Evolutionary conservation across 225 moss, liverwort and hornwort genomes (phyloP).

Genomic region (Rhytidiadelphus loreus): DNA sequence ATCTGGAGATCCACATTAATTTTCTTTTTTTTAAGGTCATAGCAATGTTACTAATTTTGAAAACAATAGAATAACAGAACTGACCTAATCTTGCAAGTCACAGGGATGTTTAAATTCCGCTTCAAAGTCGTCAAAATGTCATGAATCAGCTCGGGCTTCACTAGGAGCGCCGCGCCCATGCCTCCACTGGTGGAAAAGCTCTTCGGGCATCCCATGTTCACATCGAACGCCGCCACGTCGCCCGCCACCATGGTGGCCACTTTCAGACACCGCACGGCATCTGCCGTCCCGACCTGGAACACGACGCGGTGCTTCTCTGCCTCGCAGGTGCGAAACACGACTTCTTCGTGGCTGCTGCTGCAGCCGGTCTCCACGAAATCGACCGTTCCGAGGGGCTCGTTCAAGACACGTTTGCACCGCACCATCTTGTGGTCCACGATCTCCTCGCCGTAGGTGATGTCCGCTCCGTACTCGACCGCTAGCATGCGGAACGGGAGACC

Average conservation of each 20-base stretch:
- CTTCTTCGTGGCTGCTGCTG: constrained; percentile 22
- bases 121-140: constrained; percentile 84
- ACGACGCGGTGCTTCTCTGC: constrained; percentile 76
- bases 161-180: constrained; percentile 85
- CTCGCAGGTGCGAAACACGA: constrained; percentile 74
- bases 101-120: constrained; percentile 70
- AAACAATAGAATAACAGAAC: neutral
- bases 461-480: constrained; percentile 41
- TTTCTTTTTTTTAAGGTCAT: neutral
- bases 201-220: constrained; percentile 98
- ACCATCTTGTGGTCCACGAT: constrained; percentile 57
- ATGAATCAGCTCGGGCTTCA: constrained; percentile 77
- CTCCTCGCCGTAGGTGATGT: constrained; percentile 54
- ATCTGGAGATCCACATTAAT: neutral
- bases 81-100: constrained; percentile 74
- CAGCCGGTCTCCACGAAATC: constrained; percentile 72
- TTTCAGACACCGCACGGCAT: constrained; percentile 69
- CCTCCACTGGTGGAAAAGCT: constrained; percentile 81
- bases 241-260: constrained; percentile 62
- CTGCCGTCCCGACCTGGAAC: constrained; percentile 89
- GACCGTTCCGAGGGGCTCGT: constrained; percentile 61
- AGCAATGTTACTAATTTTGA: neutral
- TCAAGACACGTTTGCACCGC: constrained; percentile 25
- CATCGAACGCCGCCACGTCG: constrained; percentile 82
- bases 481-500: constrained; percentile 55